These are phyloP conservation scores for Phoma sp. DNA, from an alignment of 2,329 filamentous ascomycete genomes.

Conservation along the genomic window DNA sequence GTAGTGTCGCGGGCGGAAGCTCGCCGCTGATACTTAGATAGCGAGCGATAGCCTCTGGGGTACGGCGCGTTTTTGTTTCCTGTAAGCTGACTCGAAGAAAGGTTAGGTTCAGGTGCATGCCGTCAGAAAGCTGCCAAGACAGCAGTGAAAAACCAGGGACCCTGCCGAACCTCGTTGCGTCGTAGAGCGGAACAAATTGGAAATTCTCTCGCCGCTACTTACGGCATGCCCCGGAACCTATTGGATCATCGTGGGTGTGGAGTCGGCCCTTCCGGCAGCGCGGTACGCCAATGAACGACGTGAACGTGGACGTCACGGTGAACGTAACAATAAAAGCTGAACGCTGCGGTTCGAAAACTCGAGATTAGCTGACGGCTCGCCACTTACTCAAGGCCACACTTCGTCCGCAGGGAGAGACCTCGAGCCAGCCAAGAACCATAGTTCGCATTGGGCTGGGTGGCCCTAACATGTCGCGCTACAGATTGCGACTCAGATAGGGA, in stretches of 20 bases:
- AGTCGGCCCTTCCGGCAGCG: constrained; percentile 9
- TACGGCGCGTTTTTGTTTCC: neutral
- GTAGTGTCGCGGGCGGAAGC: constrained; percentile 1
- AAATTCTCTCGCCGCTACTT: constrained; percentile 2
- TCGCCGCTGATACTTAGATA: too few species aligned
- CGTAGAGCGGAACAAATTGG: neutral
- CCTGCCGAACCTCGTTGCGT: constrained; percentile 1
- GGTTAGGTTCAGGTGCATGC: neutral
- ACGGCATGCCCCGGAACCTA: constrained; percentile 3
- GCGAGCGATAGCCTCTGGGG: constrained; percentile 1
- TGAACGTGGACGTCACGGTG: neutral
- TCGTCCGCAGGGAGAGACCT: neutral
- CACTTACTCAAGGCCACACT: too few species aligned
- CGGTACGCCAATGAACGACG: constrained; percentile 7
- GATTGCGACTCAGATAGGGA: neutral
- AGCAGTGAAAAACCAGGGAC: neutral
- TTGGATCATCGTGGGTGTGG: neutral
- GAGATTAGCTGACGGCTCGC: too few species aligned
- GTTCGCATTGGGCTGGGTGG: neutral
- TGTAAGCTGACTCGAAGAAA: constrained; percentile 7
- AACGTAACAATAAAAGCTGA: neutral
- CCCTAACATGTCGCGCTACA: constrained; percentile 1
- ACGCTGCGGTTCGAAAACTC: too few species aligned
- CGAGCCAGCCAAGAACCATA: constrained; percentile 1
- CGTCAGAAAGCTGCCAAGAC: constrained; percentile 2